Evolutionary conservation across 164 flowering plant species (phyloP).

Genomic region (Protea cynaroides): DNA sequence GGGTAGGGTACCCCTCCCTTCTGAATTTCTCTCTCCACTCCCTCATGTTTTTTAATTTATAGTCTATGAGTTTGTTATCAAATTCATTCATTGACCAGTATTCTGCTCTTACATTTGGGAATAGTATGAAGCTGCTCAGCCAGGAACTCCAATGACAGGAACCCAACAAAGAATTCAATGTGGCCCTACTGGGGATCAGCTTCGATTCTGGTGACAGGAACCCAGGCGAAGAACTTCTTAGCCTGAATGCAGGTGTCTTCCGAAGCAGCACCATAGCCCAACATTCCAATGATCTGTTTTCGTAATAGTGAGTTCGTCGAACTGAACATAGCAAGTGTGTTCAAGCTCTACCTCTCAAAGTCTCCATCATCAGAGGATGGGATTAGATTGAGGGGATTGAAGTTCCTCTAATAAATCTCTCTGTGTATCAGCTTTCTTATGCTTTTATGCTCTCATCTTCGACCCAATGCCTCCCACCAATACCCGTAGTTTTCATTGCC

Average conservation of each 20-base stretch:
- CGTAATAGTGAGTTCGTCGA: constrained; percentile 46
- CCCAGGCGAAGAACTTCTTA: constrained; percentile 59
- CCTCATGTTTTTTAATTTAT: too few relatives aligned
- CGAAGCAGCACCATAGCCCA: constrained; percentile 39
- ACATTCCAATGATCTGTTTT: constrained; percentile 42
- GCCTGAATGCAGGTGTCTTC: constrained; percentile 67
- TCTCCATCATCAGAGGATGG: constrained; percentile 34
- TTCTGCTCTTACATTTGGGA: constrained; percentile 42
- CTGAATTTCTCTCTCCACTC: too few relatives aligned
- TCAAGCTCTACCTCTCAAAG: constrained; percentile 39
- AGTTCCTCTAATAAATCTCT: too few relatives aligned
- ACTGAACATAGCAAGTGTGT: constrained; percentile 49
- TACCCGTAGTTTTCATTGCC: too few relatives aligned
- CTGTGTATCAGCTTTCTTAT: too few relatives aligned
- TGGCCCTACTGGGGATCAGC: constrained; percentile 18
- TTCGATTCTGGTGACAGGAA: constrained; percentile 46
- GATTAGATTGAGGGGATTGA: too few relatives aligned
- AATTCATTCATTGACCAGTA: too few relatives aligned
- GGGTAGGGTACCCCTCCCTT: too few relatives aligned
- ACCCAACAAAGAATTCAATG: constrained; percentile 59
- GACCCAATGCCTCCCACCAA: too few relatives aligned
- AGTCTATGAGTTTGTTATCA: too few relatives aligned
- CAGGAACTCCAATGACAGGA: constrained; percentile 46
- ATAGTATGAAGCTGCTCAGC: constrained; percentile 38
- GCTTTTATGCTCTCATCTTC: too few relatives aligned